phyloP scores from a whole-genome alignment of 805 yeast species.

The Yamadazyma philogaea region DNA sequence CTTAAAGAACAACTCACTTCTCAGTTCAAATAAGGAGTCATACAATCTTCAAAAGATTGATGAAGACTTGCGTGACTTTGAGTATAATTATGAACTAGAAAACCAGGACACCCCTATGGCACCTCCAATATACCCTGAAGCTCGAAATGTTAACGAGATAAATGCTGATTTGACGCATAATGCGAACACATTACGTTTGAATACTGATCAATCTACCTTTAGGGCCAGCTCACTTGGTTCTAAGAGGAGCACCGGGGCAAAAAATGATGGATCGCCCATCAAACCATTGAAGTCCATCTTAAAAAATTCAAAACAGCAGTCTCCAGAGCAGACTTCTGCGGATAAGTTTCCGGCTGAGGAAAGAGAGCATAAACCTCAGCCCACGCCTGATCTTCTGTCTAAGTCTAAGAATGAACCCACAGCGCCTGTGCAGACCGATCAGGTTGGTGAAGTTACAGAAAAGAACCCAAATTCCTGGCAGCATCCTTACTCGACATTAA shows the following conservation, averaged over 20 bases:
- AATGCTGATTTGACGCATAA: constrained; percentile 8
- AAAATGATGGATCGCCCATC: constrained; percentile 14
- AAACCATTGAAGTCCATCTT: constrained; percentile 36
- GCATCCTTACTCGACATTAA: constrained; percentile 21
- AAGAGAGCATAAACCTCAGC: not conserved
- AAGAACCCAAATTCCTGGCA: not conserved
- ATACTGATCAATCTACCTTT: constrained; percentile 3
- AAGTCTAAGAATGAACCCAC: not conserved
- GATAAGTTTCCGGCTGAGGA: not conserved
- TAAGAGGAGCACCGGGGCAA: constrained; percentile 2
- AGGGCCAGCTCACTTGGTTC: constrained; percentile 10
- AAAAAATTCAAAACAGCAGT: constrained; percentile 21
- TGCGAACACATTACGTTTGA: constrained; percentile 7
- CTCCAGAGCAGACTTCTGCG: not conserved
- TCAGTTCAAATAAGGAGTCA: constrained; percentile 13
- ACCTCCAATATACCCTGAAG: constrained; percentile 1
- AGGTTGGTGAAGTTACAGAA: not conserved
- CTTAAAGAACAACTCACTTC: constrained; percentile 21
- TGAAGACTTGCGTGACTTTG: constrained; percentile 43
- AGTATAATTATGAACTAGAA: constrained; percentile 39
- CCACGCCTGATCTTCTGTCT: no score
- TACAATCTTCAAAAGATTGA: constrained; percentile 37
- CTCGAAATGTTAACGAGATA: constrained; percentile 3
- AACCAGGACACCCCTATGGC: constrained; percentile 7
- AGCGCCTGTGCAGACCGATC: not conserved